Evolutionary conservation across 2,329 filamentous ascomycete species (phyloP).

Genomic region (Chaetomiaceae sp.): DNA sequence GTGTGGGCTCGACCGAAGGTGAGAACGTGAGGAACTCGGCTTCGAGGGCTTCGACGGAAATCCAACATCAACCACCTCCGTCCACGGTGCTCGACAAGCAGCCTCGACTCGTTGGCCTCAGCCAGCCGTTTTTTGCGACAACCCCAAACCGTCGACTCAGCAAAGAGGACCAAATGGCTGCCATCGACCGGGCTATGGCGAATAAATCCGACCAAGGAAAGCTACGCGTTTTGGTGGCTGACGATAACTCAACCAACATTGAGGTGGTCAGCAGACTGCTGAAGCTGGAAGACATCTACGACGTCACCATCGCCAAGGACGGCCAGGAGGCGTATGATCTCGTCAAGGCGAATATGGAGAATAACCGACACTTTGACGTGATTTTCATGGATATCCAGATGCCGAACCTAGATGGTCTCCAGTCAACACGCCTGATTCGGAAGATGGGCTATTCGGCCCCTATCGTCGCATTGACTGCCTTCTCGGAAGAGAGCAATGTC

Average conservation of each 20-base stretch:
- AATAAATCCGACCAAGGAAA: constrained; percentile 56
- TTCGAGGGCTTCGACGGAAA: constrained; percentile 26
- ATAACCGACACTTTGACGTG: constrained; percentile 69
- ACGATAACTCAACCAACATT: constrained; percentile 59
- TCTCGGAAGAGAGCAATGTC: constrained; percentile 84
- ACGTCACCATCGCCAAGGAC: constrained; percentile 83
- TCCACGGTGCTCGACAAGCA: constrained; percentile 56
- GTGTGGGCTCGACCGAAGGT: constrained; percentile 41
- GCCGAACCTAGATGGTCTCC: constrained; percentile 86
- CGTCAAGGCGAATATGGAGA: constrained; percentile 77
- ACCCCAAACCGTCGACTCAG: constrained; percentile 36
- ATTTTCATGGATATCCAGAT: constrained; percentile 98
- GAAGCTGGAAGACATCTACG: constrained; percentile 75
- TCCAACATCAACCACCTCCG: constrained; percentile 27
- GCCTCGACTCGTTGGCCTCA: constrained; percentile 76
- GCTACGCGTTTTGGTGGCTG: constrained; percentile 79
- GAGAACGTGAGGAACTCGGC: constrained; percentile 33
- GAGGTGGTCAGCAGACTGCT: constrained; percentile 59
- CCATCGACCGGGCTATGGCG: constrained; percentile 61
- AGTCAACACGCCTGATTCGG: constrained; percentile 80
- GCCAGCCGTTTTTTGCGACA: constrained; percentile 72
- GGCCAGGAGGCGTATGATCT: constrained; percentile 83
- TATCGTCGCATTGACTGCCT: constrained; percentile 87
- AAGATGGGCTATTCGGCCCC: constrained; percentile 82
- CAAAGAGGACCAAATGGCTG: constrained; percentile 59